Conservation (phyloP, 1,139 yeast genomes). For the Scheffersomyces stambukii region DNA sequence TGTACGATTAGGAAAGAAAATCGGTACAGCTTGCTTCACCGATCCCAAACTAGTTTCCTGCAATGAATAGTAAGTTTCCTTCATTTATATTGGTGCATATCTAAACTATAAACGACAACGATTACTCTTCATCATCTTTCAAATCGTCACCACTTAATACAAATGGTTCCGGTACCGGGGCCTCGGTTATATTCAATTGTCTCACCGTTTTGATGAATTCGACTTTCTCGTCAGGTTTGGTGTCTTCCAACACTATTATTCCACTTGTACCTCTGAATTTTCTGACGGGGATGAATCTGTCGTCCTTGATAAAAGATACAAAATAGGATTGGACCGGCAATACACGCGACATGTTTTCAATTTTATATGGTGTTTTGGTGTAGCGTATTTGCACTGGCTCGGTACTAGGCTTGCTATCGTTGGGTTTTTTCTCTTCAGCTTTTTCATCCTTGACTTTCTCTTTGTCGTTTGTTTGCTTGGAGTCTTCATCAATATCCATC, state of each 20-base stretch:
- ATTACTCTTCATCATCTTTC: slow-evolving; percentile 24
- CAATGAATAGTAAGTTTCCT: not conserved
- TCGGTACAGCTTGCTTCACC: slow-evolving; percentile 21
- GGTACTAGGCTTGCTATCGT: slow-evolving; percentile 22
- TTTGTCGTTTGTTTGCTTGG: slow-evolving; percentile 18
- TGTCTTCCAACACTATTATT: slow-evolving; percentile 73
- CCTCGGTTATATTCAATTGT: slow-evolving; percentile 76
- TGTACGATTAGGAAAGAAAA: slow-evolving; percentile 10
- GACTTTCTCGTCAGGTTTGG: slow-evolving; percentile 59
- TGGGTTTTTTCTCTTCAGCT: slow-evolving; percentile 16
- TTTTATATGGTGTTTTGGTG: slow-evolving; percentile 58
- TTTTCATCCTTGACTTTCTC: slow-evolving; percentile 15
- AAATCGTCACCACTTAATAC: slow-evolving; percentile 52
- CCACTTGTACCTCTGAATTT: slow-evolving; percentile 78
- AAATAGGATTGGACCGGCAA: slow-evolving; percentile 87
- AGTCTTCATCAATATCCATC: slow-evolving; percentile 15
- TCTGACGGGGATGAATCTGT: slow-evolving; percentile 80
- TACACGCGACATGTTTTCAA: slow-evolving; percentile 81
- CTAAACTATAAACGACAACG: no score
- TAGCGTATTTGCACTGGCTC: slow-evolving; percentile 38
- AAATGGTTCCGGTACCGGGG: slow-evolving; percentile 90
- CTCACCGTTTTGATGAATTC: slow-evolving; percentile 80
- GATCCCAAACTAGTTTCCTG: not conserved
- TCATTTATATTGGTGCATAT: not conserved
- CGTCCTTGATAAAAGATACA: slow-evolving; percentile 71